Conservation (phyloP, 169 alveolate genomes). For the Cryptosporidium ryanae region DNA sequence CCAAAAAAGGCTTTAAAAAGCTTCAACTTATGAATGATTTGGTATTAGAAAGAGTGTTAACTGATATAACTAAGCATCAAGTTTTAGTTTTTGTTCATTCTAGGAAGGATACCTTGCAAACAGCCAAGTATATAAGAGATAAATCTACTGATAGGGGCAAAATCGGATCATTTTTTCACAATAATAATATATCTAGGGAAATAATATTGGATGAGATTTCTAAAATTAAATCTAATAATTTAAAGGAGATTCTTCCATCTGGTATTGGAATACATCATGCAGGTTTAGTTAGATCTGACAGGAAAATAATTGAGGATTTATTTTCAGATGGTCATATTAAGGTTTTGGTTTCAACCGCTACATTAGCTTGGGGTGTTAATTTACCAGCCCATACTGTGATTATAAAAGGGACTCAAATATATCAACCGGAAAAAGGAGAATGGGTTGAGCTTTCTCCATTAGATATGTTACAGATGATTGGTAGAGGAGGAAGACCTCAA, state of each 20-base stretch:
- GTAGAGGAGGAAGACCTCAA: constrained; percentile 99
- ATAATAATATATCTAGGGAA: constrained; percentile 89
- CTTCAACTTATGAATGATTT: constrained; percentile 95
- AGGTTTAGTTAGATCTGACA: constrained; percentile 97
- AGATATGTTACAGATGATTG: constrained; percentile 99
- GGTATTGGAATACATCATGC: constrained; percentile 99
- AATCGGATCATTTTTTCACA: constrained; percentile 85
- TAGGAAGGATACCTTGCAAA: constrained; percentile 98
- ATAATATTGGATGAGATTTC: constrained; percentile 90
- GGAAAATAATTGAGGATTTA: constrained; percentile 97
- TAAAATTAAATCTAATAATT: constrained; percentile 85
- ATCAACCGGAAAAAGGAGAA: constrained; percentile 96
- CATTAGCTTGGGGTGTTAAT: constrained; percentile 99
- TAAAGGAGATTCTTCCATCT: constrained; percentile 95
- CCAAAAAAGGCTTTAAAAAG: constrained; percentile 96
- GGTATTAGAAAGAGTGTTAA: constrained; percentile 91
- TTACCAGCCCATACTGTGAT: constrained; percentile 99
- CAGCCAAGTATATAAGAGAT: constrained; percentile 93
- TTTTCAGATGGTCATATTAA: constrained; percentile 96
- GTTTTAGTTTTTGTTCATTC: constrained; percentile 98
- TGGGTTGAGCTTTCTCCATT: constrained; percentile 98
- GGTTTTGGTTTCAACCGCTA: constrained; percentile 98
- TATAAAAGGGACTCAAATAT: constrained; percentile 99
- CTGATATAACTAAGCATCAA: constrained; percentile 88
- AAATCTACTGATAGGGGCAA: constrained; percentile 90